Evolutionary conservation across 352 stramenopile genomes (phyloP), one percentile per base, ranked within the genome.

Genomic region (Pythium oligandrum): DNA sequence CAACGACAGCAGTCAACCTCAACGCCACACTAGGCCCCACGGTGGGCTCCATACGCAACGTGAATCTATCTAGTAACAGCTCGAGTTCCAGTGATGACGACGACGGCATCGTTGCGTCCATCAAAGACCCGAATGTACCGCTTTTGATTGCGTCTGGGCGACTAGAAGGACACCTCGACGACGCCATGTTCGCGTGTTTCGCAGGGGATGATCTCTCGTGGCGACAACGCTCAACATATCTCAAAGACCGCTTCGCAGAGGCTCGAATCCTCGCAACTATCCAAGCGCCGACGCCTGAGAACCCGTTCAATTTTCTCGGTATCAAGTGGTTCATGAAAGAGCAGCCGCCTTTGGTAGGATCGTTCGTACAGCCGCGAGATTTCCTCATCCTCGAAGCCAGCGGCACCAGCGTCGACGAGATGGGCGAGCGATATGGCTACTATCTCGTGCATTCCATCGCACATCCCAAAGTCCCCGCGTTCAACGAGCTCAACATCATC

Each of bases 361-460:
- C 34, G 7, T 68, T 85, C 39, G 50, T 85, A 44, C 70, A 72
- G n/a, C 63, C 61, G 12, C 68, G 72, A n/a, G 72, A 83, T 51
- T 83, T 76, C 50, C 36, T 82, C 0, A 54, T 75, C 0, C 39
- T 86, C 33, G 70, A 82, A 34, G 78, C 71, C 9, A 77, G 68
- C 6, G 76, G 76, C 3, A 73, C 70, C 46, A 72, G 66, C 3
- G 48, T 67, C 4, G 70, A 83, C 55, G 67, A 63, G 4, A 64
- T 61, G 1, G 73, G 72, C 4, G 48, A 75, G 2, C 64, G 34
- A 2, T 58, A 83, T 4, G 71, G 73, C 7, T 88, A 83, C 50
- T 75, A 68, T n/a, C 47, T 86, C 7, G 69, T 81, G 64, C 75
- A 84, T 53, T 86, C 75, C 10, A 57, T 86, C 32, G 54, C 59